Percentiles rank a stretch among this genome's conserved stretches.
These are phyloP conservation scores for Vigna mungo DNA, from an alignment of 306 rosid species.

Conservation along the genomic window DNA sequence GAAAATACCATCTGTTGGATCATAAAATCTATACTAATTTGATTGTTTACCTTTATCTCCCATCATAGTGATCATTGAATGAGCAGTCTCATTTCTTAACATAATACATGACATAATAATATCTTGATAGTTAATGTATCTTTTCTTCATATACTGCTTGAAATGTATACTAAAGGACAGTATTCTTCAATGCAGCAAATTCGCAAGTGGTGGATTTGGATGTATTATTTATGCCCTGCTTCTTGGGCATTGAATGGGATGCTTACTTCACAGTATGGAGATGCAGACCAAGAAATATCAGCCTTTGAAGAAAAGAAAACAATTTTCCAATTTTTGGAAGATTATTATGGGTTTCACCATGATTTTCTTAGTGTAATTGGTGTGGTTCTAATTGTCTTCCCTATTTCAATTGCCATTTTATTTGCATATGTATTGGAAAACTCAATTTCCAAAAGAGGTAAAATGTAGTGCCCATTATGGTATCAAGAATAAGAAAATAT, in stretches of 20 bases:
- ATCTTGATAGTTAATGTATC: too few species aligned
- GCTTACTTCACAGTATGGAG: constrained; percentile 71
- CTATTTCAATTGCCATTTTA: constrained; percentile 53
- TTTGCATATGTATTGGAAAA: constrained; percentile 60
- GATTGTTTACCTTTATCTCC: too few species aligned
- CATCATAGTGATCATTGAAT: too few species aligned
- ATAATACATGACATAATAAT: too few species aligned
- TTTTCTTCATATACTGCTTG: too few species aligned
- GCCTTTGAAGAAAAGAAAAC: constrained; percentile 56
- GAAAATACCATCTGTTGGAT: too few species aligned
- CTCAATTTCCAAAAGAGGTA: constrained; percentile 65
- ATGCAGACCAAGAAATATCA: constrained; percentile 46
- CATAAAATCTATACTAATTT: too few species aligned
- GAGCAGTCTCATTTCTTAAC: too few species aligned
- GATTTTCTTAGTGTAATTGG: constrained; percentile 54
- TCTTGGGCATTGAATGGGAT: constrained; percentile 73
- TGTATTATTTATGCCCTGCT: constrained; percentile 62
- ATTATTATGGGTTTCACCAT: constrained; percentile 63
- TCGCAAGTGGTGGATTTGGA: constrained; percentile 85
- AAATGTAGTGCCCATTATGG: too few species aligned
- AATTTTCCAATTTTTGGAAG: constrained; percentile 53
- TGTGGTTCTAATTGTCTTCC: constrained; percentile 49
- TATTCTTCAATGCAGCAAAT: constrained; percentile 58
- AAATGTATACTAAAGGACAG: too few species aligned
- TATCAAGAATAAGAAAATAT: too few species aligned